Base-by-base conservation (phyloP, 345 rosid genomes). In the Eucalyptus albens region DNA sequence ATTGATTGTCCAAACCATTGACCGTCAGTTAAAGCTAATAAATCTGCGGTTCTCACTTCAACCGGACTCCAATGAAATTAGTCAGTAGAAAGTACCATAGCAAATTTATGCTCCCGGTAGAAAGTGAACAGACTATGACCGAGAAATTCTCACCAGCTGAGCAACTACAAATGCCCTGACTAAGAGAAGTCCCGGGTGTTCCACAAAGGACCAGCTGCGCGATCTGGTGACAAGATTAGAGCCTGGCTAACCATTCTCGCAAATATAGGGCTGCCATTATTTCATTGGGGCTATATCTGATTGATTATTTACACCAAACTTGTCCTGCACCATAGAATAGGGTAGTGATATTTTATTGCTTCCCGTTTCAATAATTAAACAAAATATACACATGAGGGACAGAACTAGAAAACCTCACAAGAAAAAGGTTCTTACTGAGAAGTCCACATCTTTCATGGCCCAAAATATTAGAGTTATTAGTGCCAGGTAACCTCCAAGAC, bases 401-500 rank as follows among this genome's bases (percentile, higher is more conserved):
- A 16, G 12, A 19, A 86, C 47, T 40, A 33, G 87, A 44, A 65
- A n/a, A 8, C 56, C 14, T 7, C 29, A 53, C 26, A 31, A 11
- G 65, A 56, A 77, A 55, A 51, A 15, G 88, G 37, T 3, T 3
- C 95, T 89, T 95, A 97, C 99, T 44, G 97, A 56, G 92, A 97
- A 93, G 92, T 94, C 37, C 4, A 97, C 95, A n/a, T 95, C 95
- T 56, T 24, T 91, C 96, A 96, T 95, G 22, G 89, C 93, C 99
- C 98, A 97, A 92, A 96, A 96, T 92, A 96, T 49, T 5, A 97
- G 95, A 4, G 98, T 96, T 97, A 96, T 94, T 59, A 97, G 89
- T n/a, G 98, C 98, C 92, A 93, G 31, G 93, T 97, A 97, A 59
- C 95, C 93, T 91, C 99, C 98, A 67, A 96, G 96, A 97, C 98